These are phyloP conservation scores for Beta lomatogona DNA, from an alignment of 179 eudicot species.

Conservation along the genomic window DNA sequence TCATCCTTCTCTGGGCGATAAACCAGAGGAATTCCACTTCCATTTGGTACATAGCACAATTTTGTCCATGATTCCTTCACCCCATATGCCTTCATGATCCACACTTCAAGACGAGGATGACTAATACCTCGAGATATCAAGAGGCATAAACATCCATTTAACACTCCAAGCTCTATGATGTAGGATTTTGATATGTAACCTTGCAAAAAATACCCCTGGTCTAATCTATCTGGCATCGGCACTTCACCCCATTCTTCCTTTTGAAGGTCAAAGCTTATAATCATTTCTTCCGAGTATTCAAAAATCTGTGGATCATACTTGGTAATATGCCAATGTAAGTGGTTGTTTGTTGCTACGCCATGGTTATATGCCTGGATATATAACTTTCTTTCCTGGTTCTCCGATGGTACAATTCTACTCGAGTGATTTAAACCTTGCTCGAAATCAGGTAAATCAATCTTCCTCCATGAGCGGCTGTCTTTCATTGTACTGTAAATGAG, in stretches of 20 bases:
- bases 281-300: neutral
- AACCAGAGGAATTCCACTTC: constrained; percentile 22
- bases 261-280: constrained; percentile 1
- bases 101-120: neutral
- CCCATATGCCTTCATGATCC: neutral
- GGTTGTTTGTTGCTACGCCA: constrained; percentile 9
- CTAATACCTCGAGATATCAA: neutral
- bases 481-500: neutral
- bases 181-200: neutral
- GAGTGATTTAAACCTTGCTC: neutral
- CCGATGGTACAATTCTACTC: neutral
- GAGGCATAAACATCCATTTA: constrained; percentile 4
- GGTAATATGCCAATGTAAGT: constrained; percentile 23
- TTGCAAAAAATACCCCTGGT: neutral
- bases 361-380: constrained; percentile 10
- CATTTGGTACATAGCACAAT: constrained; percentile 15
- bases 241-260: constrained; percentile 13
- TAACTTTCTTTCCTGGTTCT: neutral
- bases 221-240: neutral
- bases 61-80: constrained; percentile 19
- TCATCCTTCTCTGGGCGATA: constrained; percentile 1
- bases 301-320: neutral
- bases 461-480: constrained; percentile 16
- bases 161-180: constrained; percentile 8
- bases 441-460: neutral